Conservation (phyloP, 106 monocot genomes). For the Hemerocallis citrina region DNA sequence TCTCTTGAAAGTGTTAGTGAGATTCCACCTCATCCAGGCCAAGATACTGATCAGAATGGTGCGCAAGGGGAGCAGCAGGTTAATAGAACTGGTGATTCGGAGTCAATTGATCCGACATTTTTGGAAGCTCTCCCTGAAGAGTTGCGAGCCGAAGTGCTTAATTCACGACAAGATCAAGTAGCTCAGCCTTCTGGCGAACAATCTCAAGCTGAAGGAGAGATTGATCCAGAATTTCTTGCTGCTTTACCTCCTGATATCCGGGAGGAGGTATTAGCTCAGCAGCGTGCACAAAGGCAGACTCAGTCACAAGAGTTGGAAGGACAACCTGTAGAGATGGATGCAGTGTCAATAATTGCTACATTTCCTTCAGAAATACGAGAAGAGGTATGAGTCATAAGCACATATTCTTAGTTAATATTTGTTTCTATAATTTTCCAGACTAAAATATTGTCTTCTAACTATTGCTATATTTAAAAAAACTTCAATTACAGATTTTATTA, state of each 20-base stretch:
- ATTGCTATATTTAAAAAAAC: too few relatives aligned
- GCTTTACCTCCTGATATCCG: conserved; percentile 96
- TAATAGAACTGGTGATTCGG: conserved; percentile 31
- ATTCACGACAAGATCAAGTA: conserved; percentile 75
- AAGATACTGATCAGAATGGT: conserved; percentile 39
- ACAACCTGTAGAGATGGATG: conserved; percentile 99
- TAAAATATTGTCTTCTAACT: too few relatives aligned
- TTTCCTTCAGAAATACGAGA: conserved; percentile 97
- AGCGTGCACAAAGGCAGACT: conserved; percentile 74
- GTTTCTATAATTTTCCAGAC: too few relatives aligned
- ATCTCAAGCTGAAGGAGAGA: conserved; percentile 59
- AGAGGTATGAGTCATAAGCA: conserved; percentile 39
- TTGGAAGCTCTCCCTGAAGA: conserved; percentile 97
- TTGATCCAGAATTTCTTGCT: conserved; percentile 99
- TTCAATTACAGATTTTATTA: too few relatives aligned
- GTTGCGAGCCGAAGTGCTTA: conserved; percentile 87
- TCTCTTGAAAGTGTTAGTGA: conserved; percentile 88
- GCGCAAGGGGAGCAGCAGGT: conserved; percentile 29
- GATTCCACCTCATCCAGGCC: conserved; percentile 38
- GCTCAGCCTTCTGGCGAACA: conserved; percentile 58
- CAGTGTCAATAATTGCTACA: conserved; percentile 97
- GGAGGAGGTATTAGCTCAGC: conserved; percentile 87
- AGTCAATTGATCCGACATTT: conserved; percentile 92
- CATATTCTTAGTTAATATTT: too few relatives aligned
- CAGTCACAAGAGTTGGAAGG: conserved; percentile 91